Conservation (phyloP, 2,329 filamentous ascomycete species). For the Pseudogymnoascus sp. region DNA sequence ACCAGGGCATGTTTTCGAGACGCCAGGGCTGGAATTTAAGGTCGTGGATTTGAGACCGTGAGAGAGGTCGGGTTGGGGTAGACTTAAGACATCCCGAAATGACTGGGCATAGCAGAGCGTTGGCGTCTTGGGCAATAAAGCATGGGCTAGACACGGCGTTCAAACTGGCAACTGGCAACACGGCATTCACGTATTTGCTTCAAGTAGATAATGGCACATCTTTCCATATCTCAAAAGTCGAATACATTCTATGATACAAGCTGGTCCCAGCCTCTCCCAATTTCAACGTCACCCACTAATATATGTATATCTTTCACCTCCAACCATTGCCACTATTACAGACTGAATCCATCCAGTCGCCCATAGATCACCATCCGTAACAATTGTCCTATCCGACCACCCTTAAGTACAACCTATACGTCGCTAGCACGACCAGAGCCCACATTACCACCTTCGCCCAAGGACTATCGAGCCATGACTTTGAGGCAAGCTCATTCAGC, state of each 20-base stretch:
- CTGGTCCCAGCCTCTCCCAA: not conserved
- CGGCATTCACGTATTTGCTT: not conserved
- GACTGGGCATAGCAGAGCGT: slow-evolving; percentile 11
- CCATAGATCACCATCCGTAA: not conserved
- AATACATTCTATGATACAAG: slow-evolving; percentile 4
- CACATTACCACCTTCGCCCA: not conserved
- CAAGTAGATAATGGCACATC: not conserved
- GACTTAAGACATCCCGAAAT: not conserved
- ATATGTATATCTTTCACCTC: not conserved
- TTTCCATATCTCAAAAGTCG: not conserved
- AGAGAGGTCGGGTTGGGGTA: not conserved
- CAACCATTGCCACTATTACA: not conserved
- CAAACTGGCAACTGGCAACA: not conserved
- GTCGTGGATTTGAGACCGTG: slow-evolving; percentile 51
- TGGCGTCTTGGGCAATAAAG: slow-evolving; percentile 10
- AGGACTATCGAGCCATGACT: not conserved
- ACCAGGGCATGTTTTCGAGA: slow-evolving; percentile 50
- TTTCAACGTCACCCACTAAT: not conserved
- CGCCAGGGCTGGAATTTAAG: slow-evolving; percentile 50
- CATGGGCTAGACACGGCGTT: slow-evolving; percentile 6
- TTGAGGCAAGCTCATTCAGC: not conserved
- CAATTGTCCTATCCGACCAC: not conserved
- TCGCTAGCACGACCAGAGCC: not conserved
- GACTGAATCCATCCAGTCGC: not conserved
- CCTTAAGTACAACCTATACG: slow-evolving; percentile 1